Evolutionary conservation across 2,329 filamentous ascomycete species (phyloP).

Genomic region (Colletotrichum abscissum): DNA sequence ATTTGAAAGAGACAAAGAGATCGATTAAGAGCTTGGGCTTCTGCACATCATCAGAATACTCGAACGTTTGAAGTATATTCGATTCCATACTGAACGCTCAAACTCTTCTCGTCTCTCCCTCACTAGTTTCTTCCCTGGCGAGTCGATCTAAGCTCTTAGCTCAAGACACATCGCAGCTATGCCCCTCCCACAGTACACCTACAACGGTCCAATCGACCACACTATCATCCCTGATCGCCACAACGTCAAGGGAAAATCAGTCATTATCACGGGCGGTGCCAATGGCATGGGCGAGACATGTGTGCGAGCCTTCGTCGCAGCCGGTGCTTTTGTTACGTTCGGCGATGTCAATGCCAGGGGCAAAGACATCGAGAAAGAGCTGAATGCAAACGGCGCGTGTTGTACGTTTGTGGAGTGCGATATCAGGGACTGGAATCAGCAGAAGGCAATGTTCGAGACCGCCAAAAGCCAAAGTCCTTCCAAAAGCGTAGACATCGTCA

Average conservation of each 20-base stretch:
- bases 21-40: background rate
- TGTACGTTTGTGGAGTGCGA: background rate
- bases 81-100: background rate
- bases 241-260: slow-evolving; percentile 44
- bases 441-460: background rate
- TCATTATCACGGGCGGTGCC: slow-evolving; percentile 60
- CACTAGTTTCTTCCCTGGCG: background rate
- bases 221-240: background rate
- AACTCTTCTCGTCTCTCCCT: background rate
- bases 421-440: background rate
- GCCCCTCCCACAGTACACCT: background rate
- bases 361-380: slow-evolving; percentile 44
- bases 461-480: slow-evolving; percentile 15
- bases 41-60: background rate
- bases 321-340: slow-evolving; percentile 54
- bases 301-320: slow-evolving; percentile 46
- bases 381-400: slow-evolving; percentile 39
- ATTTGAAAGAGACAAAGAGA: background rate
- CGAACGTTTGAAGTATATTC: background rate
- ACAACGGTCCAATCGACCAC: background rate
- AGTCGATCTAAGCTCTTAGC: background rate
- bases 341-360: slow-evolving; percentile 51
- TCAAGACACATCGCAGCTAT: background rate
- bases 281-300: slow-evolving; percentile 53
- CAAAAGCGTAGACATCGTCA: slow-evolving; percentile 56